Conservation (phyloP, 2,329 filamentous ascomycete species). For the Talaromyces sp. region DNA sequence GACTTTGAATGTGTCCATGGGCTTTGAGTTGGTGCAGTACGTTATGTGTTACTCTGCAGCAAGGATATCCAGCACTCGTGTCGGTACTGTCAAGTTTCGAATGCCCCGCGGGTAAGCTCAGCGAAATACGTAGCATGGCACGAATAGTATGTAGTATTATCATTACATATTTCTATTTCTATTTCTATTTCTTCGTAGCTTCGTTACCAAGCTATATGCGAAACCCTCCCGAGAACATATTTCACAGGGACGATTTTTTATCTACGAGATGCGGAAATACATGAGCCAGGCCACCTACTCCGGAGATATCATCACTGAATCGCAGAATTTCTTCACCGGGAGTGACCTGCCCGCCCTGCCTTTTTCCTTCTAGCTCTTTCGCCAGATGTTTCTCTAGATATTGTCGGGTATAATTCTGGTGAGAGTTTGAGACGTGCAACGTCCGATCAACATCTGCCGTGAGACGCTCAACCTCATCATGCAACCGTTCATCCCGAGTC, state of each 20-base stretch:
- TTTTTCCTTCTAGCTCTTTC: background rate
- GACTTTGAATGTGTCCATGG: background rate
- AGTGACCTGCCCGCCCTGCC: background rate
- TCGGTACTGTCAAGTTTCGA: too few relatives aligned
- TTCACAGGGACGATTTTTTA: conserved; percentile 15
- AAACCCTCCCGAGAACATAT: background rate
- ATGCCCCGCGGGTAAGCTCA: background rate
- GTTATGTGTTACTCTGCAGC: background rate
- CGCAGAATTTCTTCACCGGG: conserved; percentile 7
- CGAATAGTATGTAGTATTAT: background rate
- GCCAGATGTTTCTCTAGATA: conserved; percentile 22
- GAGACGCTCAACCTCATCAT: conserved; percentile 55
- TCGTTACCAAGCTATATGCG: background rate
- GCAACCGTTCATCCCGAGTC: conserved; percentile 52
- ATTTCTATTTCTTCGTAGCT: background rate
- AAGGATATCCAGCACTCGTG: too few relatives aligned
- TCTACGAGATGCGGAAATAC: conserved; percentile 32
- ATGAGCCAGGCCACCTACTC: conserved; percentile 26
- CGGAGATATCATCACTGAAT: background rate
- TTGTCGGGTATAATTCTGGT: conserved; percentile 38
- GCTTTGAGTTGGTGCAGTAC: background rate
- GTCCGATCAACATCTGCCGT: conserved; percentile 55
- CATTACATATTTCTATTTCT: background rate
- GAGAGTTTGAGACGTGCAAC: conserved; percentile 45
- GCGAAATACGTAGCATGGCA: too few relatives aligned